Conservation (phyloP, 2,329 filamentous ascomycete genomes). For the Didymella pinodella region DNA sequence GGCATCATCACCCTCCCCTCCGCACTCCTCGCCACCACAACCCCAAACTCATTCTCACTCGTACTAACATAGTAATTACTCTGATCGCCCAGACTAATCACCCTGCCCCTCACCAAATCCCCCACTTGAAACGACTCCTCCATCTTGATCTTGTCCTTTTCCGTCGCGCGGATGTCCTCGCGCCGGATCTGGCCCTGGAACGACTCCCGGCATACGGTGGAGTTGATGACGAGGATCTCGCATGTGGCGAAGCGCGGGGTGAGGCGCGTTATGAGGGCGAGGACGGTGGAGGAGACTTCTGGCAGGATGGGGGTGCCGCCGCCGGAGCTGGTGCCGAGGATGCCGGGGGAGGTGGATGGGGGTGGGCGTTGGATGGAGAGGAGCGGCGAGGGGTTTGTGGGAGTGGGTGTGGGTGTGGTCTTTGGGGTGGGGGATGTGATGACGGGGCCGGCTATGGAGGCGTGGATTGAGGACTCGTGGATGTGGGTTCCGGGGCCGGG, state of each 20-base stretch:
- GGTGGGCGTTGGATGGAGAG: slow-evolving; percentile 47
- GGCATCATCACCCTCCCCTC: slow-evolving; percentile 90
- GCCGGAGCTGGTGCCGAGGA: slow-evolving; percentile 33
- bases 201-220: slow-evolving; percentile 74
- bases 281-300: slow-evolving; percentile 78
- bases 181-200: slow-evolving; percentile 86
- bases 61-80: slow-evolving; percentile 95
- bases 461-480: slow-evolving; percentile 75
- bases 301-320: slow-evolving; percentile 77
- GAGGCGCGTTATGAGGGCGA: slow-evolving; percentile 86
- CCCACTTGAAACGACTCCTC: slow-evolving; percentile 91
- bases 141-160: slow-evolving; percentile 93
- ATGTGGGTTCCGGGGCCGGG: slow-evolving; percentile 87
- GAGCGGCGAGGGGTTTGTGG: slow-evolving; percentile 56
- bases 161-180: slow-evolving; percentile 92
- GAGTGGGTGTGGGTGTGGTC: slow-evolving; percentile 59
- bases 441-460: slow-evolving; percentile 81
- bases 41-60: slow-evolving; percentile 87
- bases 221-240: slow-evolving; percentile 80
- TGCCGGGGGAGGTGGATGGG: slow-evolving; percentile 25
- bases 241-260: slow-evolving; percentile 85
- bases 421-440: slow-evolving; percentile 58
- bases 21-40: slow-evolving; percentile 91
- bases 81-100: slow-evolving; percentile 93
- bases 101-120: slow-evolving; percentile 85